Conservation (phyloP, 202 grass and related monocot species). For the Cymbopogon flexuosus region DNA sequence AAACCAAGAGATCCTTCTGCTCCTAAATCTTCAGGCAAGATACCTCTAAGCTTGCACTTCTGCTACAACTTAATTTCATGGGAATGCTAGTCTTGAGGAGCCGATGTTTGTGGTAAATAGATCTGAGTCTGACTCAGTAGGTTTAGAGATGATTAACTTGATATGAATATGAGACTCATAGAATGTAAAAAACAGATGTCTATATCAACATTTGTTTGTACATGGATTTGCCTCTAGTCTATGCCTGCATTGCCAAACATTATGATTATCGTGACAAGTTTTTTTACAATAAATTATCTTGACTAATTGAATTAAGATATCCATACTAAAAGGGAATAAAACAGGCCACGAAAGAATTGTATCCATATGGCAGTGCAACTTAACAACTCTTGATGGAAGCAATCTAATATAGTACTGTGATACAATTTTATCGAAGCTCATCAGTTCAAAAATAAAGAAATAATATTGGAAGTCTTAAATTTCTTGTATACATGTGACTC, state of each 20-base stretch:
- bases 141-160: not conserved
- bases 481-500: not conserved
- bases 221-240: conserved; percentile 13
- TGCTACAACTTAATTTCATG: not conserved
- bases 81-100: not conserved
- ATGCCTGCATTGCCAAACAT: not conserved
- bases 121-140: not conserved
- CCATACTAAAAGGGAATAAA: not conserved
- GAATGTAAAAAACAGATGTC: not conserved
- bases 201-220: not conserved
- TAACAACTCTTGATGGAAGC: not conserved
- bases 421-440: not conserved
- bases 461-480: not conserved
- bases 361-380: conserved; percentile 4
- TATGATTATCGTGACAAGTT: not conserved
- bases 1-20: conserved; percentile 59
- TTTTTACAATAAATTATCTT: not conserved
- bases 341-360: not conserved
- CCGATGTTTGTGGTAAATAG: conserved; percentile 2
- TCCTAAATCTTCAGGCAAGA: conserved; percentile 63
- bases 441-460: not conserved
- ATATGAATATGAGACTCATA: not conserved
- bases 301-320: not conserved
- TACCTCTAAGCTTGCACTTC: not conserved
- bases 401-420: conserved; percentile 4